These are phyloP conservation scores for Trichocladium uniseriatum DNA, from an alignment of 495 filamentous ascomycete species.

Conservation along the genomic window DNA sequence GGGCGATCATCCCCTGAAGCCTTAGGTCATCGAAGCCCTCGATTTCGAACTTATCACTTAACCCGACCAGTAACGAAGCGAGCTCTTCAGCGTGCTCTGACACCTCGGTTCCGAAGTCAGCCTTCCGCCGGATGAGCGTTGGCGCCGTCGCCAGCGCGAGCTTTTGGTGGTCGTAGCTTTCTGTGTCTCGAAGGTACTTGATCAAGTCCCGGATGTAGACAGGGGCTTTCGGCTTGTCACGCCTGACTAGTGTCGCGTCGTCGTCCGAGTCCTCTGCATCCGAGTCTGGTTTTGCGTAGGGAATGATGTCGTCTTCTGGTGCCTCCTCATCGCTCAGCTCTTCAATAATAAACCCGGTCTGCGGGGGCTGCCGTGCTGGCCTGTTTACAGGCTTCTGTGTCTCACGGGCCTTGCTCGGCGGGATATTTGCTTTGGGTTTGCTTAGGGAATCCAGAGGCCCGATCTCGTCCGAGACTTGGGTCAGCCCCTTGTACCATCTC, in stretches of 20 bases:
- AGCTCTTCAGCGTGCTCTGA: conserved; percentile 76
- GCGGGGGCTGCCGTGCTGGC: conserved; percentile 17
- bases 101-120: conserved; percentile 78
- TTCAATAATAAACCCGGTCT: conserved; percentile 50
- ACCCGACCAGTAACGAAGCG: conserved; percentile 60
- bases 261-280: conserved; percentile 87
- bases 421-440: conserved; percentile 1
- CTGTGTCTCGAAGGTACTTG: conserved; percentile 63
- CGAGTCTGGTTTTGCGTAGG: conserved; percentile 88
- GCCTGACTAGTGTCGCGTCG: conserved; percentile 74
- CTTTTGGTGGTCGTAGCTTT: conserved; percentile 74
- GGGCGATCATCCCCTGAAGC: conserved; percentile 74
- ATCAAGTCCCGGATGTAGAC: conserved; percentile 91
- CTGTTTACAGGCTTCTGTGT: conserved; percentile 16
- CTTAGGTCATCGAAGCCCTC: conserved; percentile 67
- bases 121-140: conserved; percentile 76
- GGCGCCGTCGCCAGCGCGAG: conserved; percentile 70
- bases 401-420: neutral
- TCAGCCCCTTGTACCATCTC: conserved; percentile 64
- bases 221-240: conserved; percentile 74
- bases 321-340: conserved; percentile 51
- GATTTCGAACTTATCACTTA: conserved; percentile 72
- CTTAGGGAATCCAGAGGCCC: conserved; percentile 48
- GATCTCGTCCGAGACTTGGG: conserved; percentile 51
- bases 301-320: conserved; percentile 59